Percentiles rank a stretch among this genome's conserved stretches.
Conservation (phyloP, 164 flowering plant species). For the Stephania yunnanensis region DNA sequence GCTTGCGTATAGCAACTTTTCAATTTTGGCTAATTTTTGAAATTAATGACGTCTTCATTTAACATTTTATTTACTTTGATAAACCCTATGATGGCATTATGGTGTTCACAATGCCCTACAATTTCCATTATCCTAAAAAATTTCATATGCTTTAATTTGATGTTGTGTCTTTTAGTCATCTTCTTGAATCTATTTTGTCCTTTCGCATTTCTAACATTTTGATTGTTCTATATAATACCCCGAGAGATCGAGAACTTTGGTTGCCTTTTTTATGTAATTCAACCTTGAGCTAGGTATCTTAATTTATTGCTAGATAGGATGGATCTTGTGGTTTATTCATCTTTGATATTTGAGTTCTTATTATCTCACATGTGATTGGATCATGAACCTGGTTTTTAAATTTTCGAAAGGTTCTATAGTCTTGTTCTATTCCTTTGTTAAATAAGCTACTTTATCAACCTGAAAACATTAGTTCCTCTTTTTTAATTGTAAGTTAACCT, state of each 20-base stretch:
- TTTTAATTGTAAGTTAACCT: slow-evolving; percentile 5
- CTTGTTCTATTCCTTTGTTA: neutral
- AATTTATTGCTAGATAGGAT: neutral
- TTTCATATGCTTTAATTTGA: neutral
- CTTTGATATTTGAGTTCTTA: neutral
- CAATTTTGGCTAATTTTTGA: neutral
- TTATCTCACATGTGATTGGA: neutral
- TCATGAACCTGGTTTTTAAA: neutral
- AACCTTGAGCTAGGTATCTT: neutral
- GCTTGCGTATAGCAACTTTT: too few species aligned
- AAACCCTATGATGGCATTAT: neutral
- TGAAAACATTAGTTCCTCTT: neutral
- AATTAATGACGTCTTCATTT: neutral
- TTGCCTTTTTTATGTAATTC: neutral
- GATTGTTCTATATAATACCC: neutral
- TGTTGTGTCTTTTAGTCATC: neutral
- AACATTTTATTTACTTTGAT: neutral
- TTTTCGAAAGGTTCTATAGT: neutral
- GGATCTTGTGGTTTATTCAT: neutral
- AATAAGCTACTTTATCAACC: neutral
- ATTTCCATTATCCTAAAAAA: neutral
- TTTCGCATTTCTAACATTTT: neutral
- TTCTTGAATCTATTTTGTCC: neutral
- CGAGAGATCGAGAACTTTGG: neutral
- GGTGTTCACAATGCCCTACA: neutral